phyloP scores from a whole-genome alignment of 345 rosid species.

The Camelina neglecta region DNA sequence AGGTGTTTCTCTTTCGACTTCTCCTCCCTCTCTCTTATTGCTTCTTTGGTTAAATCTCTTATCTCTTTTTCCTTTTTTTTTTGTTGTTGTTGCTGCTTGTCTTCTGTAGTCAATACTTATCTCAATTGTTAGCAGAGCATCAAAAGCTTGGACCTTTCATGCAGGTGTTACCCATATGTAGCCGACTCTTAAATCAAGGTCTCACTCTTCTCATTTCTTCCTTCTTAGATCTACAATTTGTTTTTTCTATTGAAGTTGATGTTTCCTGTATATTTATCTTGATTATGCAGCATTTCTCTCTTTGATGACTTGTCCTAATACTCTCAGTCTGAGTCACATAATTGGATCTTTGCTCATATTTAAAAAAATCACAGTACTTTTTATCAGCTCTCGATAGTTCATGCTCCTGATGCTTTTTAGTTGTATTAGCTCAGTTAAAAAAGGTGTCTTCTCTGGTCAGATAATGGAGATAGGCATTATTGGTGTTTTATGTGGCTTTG shows the following conservation, averaged over 20 bases:
- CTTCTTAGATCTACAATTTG: constrained; percentile 61
- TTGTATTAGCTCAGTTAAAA: not conserved
- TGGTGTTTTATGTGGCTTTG: constrained; percentile 19
- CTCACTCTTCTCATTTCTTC: constrained; percentile 25
- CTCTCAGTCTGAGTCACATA: not conserved
- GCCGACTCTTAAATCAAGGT: constrained; percentile 97
- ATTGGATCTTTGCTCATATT: not conserved
- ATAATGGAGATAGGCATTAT: not conserved
- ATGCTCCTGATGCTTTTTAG: not conserved
- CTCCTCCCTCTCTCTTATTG: constrained; percentile 13
- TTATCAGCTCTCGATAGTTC: not conserved
- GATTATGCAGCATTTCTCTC: constrained; percentile 18
- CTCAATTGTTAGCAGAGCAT: constrained; percentile 91
- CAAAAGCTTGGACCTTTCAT: constrained; percentile 97
- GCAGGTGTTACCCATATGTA: constrained; percentile 90
- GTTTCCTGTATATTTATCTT: not conserved
- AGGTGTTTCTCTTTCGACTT: constrained; percentile 51
- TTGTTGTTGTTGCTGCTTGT: constrained; percentile 42
- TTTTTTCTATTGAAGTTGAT: constrained; percentile 27
- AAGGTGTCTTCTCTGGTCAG: not conserved
- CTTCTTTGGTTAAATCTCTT: constrained; percentile 22
- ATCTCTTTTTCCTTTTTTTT: constrained; percentile 31
- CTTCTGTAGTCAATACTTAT: constrained; percentile 64
- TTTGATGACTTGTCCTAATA: constrained; percentile 7
- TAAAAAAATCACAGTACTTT: not conserved